Evolutionary conservation across 495 filamentous ascomycete genomes (phyloP), one percentile per base, ranked within the genome.

Genomic region (Penicillium lagena): DNA sequence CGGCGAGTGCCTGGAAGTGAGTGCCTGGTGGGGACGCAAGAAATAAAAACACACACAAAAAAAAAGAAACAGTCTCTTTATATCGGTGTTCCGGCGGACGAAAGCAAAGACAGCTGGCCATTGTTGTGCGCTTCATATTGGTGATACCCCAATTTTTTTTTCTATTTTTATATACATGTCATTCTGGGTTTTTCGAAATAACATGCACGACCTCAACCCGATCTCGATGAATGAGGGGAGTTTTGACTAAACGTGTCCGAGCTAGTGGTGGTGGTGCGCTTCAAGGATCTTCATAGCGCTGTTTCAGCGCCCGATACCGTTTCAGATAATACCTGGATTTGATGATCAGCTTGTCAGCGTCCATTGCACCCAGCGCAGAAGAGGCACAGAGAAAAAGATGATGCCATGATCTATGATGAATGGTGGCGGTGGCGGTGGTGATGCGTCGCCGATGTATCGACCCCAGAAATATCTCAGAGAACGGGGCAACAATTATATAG

Each of bases 1-100:
- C 69, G 89, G 90, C 35, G 90, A 97, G 66, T 94, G 89, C 63
- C 67, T 97, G 36, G 90, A 96, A 72, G 78, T 93, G 45, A 90
- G 90, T 41, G 90, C 87, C n/a, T 95, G 89, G 89, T 94, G 88
- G 84, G 90, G 87, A 51, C 72, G 73, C 61, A 94, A 89, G 69
- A 76, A 65, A 62, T 71, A 46, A 65, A 39, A 14, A 17, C 40
- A 35, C 42, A 35, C 39, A n/a, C 43, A 30, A 50, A 42, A 22
- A 22, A 22, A 22, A 6, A 22, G 1, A 1, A 1, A 22, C 22
- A 22, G 22, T 22, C 22, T 22, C 22, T 22, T 58, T 44, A 47
- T 46, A 52, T 47, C 42, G 52, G 57, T 47, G 55, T 63, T 62
- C 47, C 43, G 56, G 43, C 47, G 47, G 50, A 46, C 51, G 46